Evolutionary conservation across 2,329 filamentous ascomycete species (phyloP), one percentile per base, ranked within the genome.

Genomic region (Monilinia laxa): DNA sequence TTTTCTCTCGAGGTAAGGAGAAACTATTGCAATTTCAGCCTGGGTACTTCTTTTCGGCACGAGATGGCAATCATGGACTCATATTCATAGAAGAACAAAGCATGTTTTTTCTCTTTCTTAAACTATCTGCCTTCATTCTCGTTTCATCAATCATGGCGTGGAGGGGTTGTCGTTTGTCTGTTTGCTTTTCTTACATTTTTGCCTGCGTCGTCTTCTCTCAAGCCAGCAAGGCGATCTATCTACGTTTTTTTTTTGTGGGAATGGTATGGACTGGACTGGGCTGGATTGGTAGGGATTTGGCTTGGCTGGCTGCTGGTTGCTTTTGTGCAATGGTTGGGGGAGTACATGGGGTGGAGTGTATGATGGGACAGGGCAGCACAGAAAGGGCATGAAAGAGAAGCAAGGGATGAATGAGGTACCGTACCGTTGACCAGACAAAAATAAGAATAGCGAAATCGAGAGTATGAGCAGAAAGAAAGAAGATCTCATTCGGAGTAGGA

Each of bases 211-310:
- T 51, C 45, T 62, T 38, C 51, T 31, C 4, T 31, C 45, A 62
- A 51, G 31, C 7, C 58, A 28, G 28, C 10, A n/a, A 35, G 45
- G n/a, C 20, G 20, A 51, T 38, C 20, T 62, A 51, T 62, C 31
- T 38, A 60, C 51, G 57, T 51, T 59, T 49, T 49, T 59, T 51
- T 59, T 51, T 38, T 45, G 58, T 23, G 58, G 58, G 45, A 25
- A 62, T 62, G 28, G 58, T 28, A 58, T 20, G 40, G 40, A 38
- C 16, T 60, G 58, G 57, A 45, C 25, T 59, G 56, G 42, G 23
- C 42, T 54, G 52, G 52, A 35, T 7, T 51, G 45, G 58, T 60
- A 51, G 28, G 58, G 35, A 51, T 62, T 20, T 38, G n/a, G 45
- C 38, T 51, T 52, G 58, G 45, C 23, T 62, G 58, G 58, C 38